phyloP scores from a whole-genome alignment of 73 alveolate species.

The Loxodes magnus region DNA sequence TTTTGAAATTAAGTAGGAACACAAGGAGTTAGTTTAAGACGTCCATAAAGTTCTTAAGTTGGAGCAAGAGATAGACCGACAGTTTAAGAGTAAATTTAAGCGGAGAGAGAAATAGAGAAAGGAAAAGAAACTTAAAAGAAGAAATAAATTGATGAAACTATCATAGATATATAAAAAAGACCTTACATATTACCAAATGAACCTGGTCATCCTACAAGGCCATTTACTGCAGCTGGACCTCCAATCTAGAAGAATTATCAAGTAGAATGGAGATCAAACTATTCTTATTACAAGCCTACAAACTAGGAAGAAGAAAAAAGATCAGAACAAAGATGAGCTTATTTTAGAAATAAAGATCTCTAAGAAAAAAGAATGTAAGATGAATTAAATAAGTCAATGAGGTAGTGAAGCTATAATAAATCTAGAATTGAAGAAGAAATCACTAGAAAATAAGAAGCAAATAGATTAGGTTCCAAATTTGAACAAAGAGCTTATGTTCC shows the following conservation, averaged over 20 bases:
- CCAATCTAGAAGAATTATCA: not conserved
- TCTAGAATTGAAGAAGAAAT: conserved; percentile 6
- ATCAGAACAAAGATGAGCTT: not conserved
- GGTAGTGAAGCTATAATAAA: not conserved
- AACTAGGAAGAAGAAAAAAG: not conserved
- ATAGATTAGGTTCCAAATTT: not conserved
- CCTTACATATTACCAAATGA: not conserved
- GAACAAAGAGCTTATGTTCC: conserved; percentile 16
- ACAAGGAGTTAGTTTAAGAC: too few relatives aligned
- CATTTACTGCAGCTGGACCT: conserved; percentile 8
- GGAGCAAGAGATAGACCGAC: too few relatives aligned
- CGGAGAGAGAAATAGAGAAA: not conserved
- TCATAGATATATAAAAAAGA: not conserved
- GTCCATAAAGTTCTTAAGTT: too few relatives aligned
- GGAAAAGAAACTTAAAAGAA: not conserved
- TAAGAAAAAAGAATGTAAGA: conserved; percentile 9
- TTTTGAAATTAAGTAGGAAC: too few relatives aligned
- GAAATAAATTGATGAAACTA: not conserved
- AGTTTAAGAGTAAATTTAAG: not conserved
- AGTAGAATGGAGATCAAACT: not conserved
- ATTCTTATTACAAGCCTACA: conserved; percentile 4
- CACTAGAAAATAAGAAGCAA: not conserved
- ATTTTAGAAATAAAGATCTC: not conserved
- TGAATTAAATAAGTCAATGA: not conserved
- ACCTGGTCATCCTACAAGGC: not conserved